Evolutionary conservation across 1,139 yeast species (phyloP).

Genomic region (Wickerhamiella infanticola): DNA sequence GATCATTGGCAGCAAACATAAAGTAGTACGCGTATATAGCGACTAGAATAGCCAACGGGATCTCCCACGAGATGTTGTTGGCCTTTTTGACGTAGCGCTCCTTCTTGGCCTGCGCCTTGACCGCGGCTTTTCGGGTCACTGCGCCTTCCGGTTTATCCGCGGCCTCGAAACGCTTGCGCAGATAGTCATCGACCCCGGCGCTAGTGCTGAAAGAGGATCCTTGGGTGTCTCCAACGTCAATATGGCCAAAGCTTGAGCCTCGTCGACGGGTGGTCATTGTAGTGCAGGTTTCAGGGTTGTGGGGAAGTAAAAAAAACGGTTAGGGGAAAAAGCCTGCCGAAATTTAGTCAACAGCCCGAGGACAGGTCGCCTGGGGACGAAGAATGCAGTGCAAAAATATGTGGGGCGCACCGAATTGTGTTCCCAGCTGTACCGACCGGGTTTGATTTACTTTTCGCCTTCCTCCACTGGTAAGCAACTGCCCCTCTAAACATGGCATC

Average conservation of each 20-base stretch:
- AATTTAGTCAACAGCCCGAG: too few species aligned
- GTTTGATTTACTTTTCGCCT: too few species aligned
- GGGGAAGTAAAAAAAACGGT: too few species aligned
- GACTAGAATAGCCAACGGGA: constrained; percentile 35
- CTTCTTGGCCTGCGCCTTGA: background rate
- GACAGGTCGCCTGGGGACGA: too few species aligned
- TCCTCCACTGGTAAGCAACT: too few species aligned
- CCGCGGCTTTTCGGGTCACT: background rate
- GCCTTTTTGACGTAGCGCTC: constrained; percentile 37
- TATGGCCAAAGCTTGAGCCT: constrained; percentile 24
- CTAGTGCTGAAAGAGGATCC: constrained; percentile 26
- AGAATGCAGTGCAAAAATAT: too few species aligned
- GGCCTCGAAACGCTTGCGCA: constrained; percentile 16
- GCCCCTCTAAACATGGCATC: too few species aligned
- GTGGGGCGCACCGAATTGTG: too few species aligned
- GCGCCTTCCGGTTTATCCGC: background rate
- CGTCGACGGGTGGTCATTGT: constrained; percentile 10
- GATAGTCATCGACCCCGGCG: constrained; percentile 19
- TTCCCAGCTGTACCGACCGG: too few species aligned
- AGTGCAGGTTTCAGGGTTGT: too few species aligned
- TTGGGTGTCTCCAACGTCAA: constrained; percentile 27
- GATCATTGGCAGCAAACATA: constrained; percentile 7
- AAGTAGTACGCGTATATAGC: constrained; percentile 8
- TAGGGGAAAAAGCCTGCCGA: too few species aligned
- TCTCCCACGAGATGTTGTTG: constrained; percentile 66